A percentile compares a stretch with the other conserved stretches of the same genome.
Evolutionary conservation across 371 early-diverging fungal species (phyloP).

Genomic region (Mucor lusitanicus): DNA sequence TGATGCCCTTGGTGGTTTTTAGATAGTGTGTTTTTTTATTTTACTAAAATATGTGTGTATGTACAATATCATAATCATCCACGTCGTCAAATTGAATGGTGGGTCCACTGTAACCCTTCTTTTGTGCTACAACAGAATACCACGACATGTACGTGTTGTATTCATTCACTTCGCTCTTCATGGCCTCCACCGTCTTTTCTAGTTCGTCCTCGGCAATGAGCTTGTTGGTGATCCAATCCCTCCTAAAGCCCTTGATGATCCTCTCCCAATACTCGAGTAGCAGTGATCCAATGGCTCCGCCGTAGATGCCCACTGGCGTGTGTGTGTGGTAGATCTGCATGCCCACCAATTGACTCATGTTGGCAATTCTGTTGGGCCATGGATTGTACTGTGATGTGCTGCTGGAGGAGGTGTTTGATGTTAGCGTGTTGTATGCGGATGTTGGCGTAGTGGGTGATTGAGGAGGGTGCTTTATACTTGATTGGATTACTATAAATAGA

Average conservation of each 20-base stretch:
- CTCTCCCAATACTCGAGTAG: slow-evolving; percentile 48
- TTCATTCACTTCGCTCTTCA: slow-evolving; percentile 38
- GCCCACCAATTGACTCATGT: slow-evolving; percentile 30
- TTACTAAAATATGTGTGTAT: slow-evolving; percentile 21
- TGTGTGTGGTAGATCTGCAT: slow-evolving; percentile 50
- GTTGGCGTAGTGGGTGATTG: slow-evolving; percentile 8
- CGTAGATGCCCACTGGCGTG: slow-evolving; percentile 44
- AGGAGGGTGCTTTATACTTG: slow-evolving; percentile 14
- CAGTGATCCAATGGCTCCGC: slow-evolving; percentile 35
- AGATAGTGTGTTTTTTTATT: slow-evolving; percentile 3
- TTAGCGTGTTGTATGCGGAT: neutral
- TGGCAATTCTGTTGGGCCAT: slow-evolving; percentile 45
- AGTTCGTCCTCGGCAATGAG: slow-evolving; percentile 40
- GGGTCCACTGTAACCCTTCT: slow-evolving; percentile 46
- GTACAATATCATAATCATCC: slow-evolving; percentile 23
- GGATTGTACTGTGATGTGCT: slow-evolving; percentile 24
- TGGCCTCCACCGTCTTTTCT: slow-evolving; percentile 24
- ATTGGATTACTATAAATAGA: slow-evolving; percentile 9
- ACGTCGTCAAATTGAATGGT: slow-evolving; percentile 43
- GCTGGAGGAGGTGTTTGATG: neutral
- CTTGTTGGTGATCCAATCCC: slow-evolving; percentile 40
- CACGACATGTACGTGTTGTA: slow-evolving; percentile 50
- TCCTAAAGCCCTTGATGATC: slow-evolving; percentile 24
- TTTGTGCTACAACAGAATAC: slow-evolving; percentile 51
- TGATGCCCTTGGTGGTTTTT: slow-evolving; percentile 45